These are phyloP conservation scores for Tuber indicum DNA, from an alignment of 495 filamentous ascomycete species.

Conservation along the genomic window DNA sequence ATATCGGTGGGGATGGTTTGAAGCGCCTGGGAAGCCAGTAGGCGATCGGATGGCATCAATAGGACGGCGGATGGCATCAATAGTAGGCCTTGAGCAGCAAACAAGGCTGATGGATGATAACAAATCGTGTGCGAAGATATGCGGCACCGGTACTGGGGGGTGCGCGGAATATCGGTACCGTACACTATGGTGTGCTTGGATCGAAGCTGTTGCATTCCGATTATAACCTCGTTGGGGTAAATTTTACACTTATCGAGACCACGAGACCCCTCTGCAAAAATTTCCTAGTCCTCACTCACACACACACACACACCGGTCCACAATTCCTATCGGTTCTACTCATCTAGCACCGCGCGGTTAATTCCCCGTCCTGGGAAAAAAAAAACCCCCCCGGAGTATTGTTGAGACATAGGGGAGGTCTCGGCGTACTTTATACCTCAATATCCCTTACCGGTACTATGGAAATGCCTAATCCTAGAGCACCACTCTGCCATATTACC, in stretches of 20 bases:
- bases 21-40: not conserved
- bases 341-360: not conserved
- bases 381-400: not conserved
- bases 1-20: not conserved
- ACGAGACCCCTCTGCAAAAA: too few species aligned
- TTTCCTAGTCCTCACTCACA: too few species aligned
- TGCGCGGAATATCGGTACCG: not conserved
- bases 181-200: not conserved
- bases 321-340: not conserved
- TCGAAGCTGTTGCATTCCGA: too few species aligned
- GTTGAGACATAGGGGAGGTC: not conserved
- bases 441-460: not conserved
- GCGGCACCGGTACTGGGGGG: not conserved
- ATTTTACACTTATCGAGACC: too few species aligned
- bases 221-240: too few species aligned
- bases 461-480: not conserved
- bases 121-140: not conserved
- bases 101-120: not conserved
- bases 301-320: too few species aligned
- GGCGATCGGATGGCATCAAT: not conserved
- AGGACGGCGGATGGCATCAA: not conserved
- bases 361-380: not conserved
- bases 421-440: not conserved
- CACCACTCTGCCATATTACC: not conserved
- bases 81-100: not conserved